Conservation (phyloP, 2,329 filamentous ascomycete species). For the Xylaria multiplex region DNA sequence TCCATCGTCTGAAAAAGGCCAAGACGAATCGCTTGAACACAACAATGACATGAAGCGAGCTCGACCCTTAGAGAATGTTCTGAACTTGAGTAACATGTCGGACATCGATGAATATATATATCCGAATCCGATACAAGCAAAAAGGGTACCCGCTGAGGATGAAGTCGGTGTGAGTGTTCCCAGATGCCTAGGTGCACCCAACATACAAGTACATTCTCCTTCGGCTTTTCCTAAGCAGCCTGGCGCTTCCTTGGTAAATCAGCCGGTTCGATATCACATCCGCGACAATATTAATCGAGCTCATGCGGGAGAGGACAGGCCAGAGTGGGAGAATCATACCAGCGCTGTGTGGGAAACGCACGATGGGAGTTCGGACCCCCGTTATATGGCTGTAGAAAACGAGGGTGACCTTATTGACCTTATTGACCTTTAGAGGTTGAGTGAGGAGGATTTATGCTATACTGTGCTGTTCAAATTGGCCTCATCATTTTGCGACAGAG, state of each 20-base stretch:
- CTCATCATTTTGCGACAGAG: neutral
- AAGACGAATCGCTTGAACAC: slow-evolving; percentile 2
- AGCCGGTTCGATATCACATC: neutral
- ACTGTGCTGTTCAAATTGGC: neutral
- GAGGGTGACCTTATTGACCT: slow-evolving; percentile 34
- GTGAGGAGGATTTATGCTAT: neutral
- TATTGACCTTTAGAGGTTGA: slow-evolving; percentile 29
- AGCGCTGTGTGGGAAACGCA: slow-evolving; percentile 15
- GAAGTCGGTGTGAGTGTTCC: neutral
- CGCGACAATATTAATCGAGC: neutral
- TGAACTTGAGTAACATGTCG: neutral
- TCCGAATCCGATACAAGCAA: neutral
- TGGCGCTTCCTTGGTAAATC: neutral
- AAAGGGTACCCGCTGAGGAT: neutral
- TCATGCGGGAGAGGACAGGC: slow-evolving; percentile 22
- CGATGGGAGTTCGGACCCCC: neutral
- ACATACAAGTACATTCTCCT: neutral
- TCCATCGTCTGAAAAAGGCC: slow-evolving; percentile 27
- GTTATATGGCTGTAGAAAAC: slow-evolving; percentile 14
- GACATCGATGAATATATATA: neutral
- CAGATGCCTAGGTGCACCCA: neutral
- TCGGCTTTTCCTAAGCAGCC: neutral
- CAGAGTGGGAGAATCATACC: slow-evolving; percentile 40
- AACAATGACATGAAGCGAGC: neutral
- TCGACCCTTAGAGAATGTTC: neutral